Conservation (phyloP, 2,329 filamentous ascomycete genomes). For the Aureobasidium mangrovei region DNA sequence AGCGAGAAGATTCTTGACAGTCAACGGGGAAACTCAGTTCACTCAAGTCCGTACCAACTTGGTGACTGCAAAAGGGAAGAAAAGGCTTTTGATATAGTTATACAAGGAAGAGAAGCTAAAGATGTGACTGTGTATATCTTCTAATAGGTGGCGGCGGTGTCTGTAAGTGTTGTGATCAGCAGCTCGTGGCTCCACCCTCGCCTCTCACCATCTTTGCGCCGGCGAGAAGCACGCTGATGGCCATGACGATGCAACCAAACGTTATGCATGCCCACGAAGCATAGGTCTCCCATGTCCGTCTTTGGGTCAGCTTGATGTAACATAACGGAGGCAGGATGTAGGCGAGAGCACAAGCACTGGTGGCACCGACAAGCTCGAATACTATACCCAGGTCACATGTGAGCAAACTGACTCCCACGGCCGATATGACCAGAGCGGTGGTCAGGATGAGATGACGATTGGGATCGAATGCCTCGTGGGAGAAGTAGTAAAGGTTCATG, state of each 20-base stretch:
- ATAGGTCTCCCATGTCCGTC: conserved; percentile 46
- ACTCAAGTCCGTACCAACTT: no score
- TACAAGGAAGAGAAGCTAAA: no score
- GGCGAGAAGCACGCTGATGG: conserved; percentile 67
- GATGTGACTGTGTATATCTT: no score
- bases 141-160: no score
- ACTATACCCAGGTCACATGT: conserved; percentile 92
- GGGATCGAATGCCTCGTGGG: conserved; percentile 66
- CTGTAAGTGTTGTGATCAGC: neutral
- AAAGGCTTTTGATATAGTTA: no score
- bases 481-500: conserved; percentile 78
- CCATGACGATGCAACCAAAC: conserved; percentile 75
- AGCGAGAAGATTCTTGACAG: no score
- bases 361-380: conserved; percentile 93
- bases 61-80: no score
- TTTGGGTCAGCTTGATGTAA: conserved; percentile 82
- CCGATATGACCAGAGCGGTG: conserved; percentile 66
- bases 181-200: conserved; percentile 16
- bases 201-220: conserved; percentile 52
- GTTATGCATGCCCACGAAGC: conserved; percentile 61
- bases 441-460: conserved; percentile 81
- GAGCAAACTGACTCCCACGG: conserved; percentile 68
- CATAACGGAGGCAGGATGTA: conserved; percentile 94
- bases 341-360: conserved; percentile 84
- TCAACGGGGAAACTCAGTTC: no score